Base-by-base conservation (phyloP, 805 yeast species). In the Yarrowia deformans region DNA sequence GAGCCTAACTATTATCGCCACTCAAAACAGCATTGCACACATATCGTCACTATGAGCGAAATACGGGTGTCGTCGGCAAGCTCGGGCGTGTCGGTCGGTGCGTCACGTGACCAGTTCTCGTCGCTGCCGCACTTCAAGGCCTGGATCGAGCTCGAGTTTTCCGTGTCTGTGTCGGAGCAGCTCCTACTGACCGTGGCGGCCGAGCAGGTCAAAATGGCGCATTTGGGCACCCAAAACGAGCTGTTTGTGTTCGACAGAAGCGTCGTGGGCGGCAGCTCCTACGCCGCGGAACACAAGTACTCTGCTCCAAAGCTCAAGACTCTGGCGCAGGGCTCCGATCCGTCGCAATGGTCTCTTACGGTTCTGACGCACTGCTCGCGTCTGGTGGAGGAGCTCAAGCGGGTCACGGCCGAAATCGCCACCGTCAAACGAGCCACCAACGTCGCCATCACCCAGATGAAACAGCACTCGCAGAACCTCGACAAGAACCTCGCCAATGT, bases 241-340 rank as follows among this genome's bases (percentile, higher is more conserved):
- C 55, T 61, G 13, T 61, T 61, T 48, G 55, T 61, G 52, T 61
- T 61, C 34, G 67, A 61, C 35, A 32, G 67, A n/a, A 16, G 55
- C 29, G 52, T 61, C 8, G 52, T 61, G 7, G 52, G 39, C 29
- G 67, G 55, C 3, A 1, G 29, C 29, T 23, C 29, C 2, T 23
- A 12, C 8, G 40, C 43, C 16, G 14, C 32, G 2, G 50, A 37
- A 8, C 32, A 8, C 29, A 34, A 43, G 19, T 60, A 43, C 54
- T 3, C 18, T 8, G 19, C 67, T 13, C 67, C 54, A 2, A 35
- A 42, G 43, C 34, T n/a, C 35, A 61, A 61, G 8, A 10, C 9
- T 1, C 43, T 40, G 37, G 8, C 9, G 3, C 14, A 10, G 16
- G 50, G 46, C 14, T 13, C 50, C 1, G 67, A 48, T 19, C 45